Evolutionary conservation across 495 filamentous ascomycete genomes (phyloP), one percentile per base, ranked within the genome.

Genomic region (Aspergillus sclerotiicarbonarius): DNA sequence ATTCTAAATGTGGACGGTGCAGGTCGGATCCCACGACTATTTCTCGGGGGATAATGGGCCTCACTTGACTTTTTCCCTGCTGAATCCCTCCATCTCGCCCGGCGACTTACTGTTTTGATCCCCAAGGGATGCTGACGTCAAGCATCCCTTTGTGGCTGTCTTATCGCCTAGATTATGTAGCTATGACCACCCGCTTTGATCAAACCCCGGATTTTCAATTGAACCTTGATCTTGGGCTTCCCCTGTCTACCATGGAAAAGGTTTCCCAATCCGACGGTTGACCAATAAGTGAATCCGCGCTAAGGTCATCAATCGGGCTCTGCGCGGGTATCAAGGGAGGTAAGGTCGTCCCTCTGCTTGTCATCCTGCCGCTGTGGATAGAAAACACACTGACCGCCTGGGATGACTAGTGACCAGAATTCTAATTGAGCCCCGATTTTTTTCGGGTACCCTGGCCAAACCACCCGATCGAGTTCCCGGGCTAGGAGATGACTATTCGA

Each of bases 151-250:
- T 50, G 47, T 50, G 47, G 47, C 47, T 50, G 47, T 50, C 47
- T 32, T 32, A 50, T 32, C 29, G 32, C 21, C 29, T 10, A 25
- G n/a, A 32, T 25, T 50, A 50, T 21, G 25, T 30, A 50, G n/a
- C 15, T 31, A 41, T 54, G 12, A 20, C n/a, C 25, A 25, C 25
- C 25, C 25, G 51, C 41, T 33, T 35, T 35, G 33, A 51, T 18
- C 58, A 61, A 56, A 61, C 53, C 58, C 58, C 53, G 53, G 51
- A 41, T 59, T 21, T 47, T 25, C 51, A 32, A 39, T 50, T 51
- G 29, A 51, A 31, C 13, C 8, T n/a, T 15, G 10, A n/a, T n/a
- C 13, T 41, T 41, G 4, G 5, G 37, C 12, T n/a, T 12, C 10
- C 37, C 37, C 5, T 1, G 4, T 15, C 15, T n/a, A 6, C 37